phyloP scores from a whole-genome alignment of 805 yeast genomes.

The Vanderwaltozyma yarrowii region DNA sequence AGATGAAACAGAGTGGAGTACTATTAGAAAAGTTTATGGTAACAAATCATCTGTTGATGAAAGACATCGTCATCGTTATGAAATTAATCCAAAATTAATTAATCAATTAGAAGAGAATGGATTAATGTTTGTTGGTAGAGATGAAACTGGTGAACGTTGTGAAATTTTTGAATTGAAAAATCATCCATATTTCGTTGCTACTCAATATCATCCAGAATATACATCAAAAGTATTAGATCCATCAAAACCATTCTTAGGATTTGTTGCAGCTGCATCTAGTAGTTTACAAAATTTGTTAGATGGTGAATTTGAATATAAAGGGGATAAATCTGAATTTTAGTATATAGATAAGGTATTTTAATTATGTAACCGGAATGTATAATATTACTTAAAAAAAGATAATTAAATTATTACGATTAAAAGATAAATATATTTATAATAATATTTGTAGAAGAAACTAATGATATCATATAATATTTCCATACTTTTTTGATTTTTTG shows the following conservation, averaged over 20 bases:
- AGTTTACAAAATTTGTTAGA: constrained; percentile 55
- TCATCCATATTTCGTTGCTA: constrained; percentile 87
- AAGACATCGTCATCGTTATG: constrained; percentile 98
- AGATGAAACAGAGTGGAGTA: constrained; percentile 52
- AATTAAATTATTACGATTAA: no score
- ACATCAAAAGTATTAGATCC: constrained; percentile 94
- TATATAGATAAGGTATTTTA: no score
- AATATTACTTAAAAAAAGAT: no score
- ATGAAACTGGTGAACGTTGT: constrained; percentile 84
- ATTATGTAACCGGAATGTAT: no score
- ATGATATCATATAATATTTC: no score
- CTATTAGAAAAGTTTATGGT: constrained; percentile 71
- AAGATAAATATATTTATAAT: no score
- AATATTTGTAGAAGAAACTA: no score
- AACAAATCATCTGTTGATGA: constrained; percentile 59
- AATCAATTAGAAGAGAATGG: constrained; percentile 67
- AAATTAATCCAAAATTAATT: constrained; percentile 80
- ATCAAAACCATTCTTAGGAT: constrained; percentile 88
- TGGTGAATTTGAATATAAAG: constrained; percentile 21
- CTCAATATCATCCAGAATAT: constrained; percentile 98
- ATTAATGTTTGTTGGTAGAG: constrained; percentile 86
- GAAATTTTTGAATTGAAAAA: constrained; percentile 78
- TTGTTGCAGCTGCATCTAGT: constrained; percentile 89
- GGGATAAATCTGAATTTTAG: constrained; percentile 1
- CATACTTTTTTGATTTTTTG: no score